Conservation (phyloP, 352 stramenopile species). For the Hyaloperonospora brassicae region DNA sequence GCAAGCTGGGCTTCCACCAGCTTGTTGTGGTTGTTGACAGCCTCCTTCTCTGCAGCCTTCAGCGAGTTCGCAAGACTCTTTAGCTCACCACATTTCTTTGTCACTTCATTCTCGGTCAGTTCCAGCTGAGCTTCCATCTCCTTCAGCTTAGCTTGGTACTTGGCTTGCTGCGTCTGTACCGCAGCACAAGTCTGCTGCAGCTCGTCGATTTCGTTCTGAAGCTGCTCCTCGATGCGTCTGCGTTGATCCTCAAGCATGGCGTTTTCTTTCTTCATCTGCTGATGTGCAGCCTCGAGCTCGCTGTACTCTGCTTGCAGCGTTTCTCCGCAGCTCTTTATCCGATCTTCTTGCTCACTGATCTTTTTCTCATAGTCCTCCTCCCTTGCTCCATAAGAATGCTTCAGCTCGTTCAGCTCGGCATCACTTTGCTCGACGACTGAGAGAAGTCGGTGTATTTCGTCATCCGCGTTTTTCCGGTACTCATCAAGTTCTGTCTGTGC, state of each 20-base stretch:
- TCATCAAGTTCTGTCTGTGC: slow-evolving; percentile 43
- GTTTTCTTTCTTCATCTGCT: slow-evolving; percentile 21
- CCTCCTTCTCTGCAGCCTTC: slow-evolving; percentile 49
- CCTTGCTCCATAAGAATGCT: slow-evolving; percentile 12
- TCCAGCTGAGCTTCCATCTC: slow-evolving; percentile 39
- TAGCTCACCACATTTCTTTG: slow-evolving; percentile 36
- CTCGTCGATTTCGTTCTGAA: slow-evolving; percentile 23
- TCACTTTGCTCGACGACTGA: slow-evolving; percentile 32
- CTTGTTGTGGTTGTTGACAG: slow-evolving; percentile 42
- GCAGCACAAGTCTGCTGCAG: slow-evolving; percentile 23
- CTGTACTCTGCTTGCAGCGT: slow-evolving; percentile 28
- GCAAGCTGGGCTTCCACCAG: slow-evolving; percentile 31
- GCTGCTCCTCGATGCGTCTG: slow-evolving; percentile 24
- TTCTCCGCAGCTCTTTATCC: slow-evolving; percentile 17
- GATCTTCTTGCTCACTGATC: slow-evolving; percentile 23
- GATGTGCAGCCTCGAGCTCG: slow-evolving; percentile 26
- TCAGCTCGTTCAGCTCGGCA: slow-evolving; percentile 29
- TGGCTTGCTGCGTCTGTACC: slow-evolving; percentile 20
- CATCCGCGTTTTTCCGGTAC: slow-evolving; percentile 43
- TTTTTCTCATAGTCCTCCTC: slow-evolving; percentile 24
- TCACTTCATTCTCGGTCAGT: slow-evolving; percentile 44
- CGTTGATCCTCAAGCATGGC: slow-evolving; percentile 24
- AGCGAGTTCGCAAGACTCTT: slow-evolving; percentile 45
- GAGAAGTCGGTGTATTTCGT: slow-evolving; percentile 43
- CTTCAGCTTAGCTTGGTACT: slow-evolving; percentile 21